Base-by-base conservation (phyloP, 176 grass and related monocot species). In the Oryza brachyantha region DNA sequence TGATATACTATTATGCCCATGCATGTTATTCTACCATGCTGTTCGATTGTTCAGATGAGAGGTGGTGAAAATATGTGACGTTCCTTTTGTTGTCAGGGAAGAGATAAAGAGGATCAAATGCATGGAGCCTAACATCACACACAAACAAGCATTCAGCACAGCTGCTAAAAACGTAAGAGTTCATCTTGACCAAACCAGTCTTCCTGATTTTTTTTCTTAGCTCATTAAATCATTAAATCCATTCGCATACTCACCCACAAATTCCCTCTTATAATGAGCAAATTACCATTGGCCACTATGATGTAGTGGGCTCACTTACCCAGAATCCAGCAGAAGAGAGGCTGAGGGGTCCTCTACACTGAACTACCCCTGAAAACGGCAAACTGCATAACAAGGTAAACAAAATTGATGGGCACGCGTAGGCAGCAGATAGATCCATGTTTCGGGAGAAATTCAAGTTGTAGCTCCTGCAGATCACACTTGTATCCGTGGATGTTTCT, bases 21-120 rank as follows among this genome's bases (percentile, higher is more conserved):
- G 50, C 16, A 54, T 54, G 50, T 39, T 35, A 31, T 10, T 17
- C 26, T 65, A 3, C 29, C 24, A 2, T 7, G 64, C 5, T 46
- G 26, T 58, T 78, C 36, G 39, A 5, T 9, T 46, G 21, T 66
- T 78, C 37, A 52, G 19, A 6, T 74, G 68, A 5, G 54, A 71
- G 19, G 21, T 12, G 10, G 26, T 59, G 61, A 6, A 27, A 46
- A 5, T 62, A 41, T 77, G 12, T 61, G 38, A 69, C 66, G 52
- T 19, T 17, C 13, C 2, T 38, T 52, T 1, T 86, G 64, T 76
- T 72, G 24, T 6, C 71, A 93, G 91, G 75, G 91, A 90, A 82
- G 91, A 93, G 85, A 93, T 93, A 80, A 45, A 67, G 85, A 88
- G 88, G 75, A 93, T 93, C 21, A 93, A 93, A 78, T 75, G 48